Base-by-base conservation (phyloP, 2,329 filamentous ascomycete genomes). In the Fusarium concolor region DNA sequence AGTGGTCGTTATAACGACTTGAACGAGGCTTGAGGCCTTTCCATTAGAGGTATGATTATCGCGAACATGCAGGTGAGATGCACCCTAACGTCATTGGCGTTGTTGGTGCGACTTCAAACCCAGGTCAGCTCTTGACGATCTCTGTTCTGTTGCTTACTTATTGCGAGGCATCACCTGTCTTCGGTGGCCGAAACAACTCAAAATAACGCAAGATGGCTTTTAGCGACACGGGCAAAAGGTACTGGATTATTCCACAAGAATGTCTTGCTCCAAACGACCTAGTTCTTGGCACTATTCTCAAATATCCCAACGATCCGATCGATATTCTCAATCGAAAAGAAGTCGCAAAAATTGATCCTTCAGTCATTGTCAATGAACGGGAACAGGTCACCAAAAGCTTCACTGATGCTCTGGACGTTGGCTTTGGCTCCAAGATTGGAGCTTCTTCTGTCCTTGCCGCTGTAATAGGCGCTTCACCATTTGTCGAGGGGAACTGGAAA, bases 361-460 rank as follows among this genome's bases (percentile, higher is more conserved):
- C 42, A 14, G 22, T n/a, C 15, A 43, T 65, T 37, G 18, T 65
- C 15, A 43, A 39, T 8, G 64, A 67, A 39, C 56, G 56, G 10
- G 64, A 67, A 28, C 51, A 67, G 46, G 61, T 67, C 12, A 62
- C 44, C 26, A 67, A 67, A n/a, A 67, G 64, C 31, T 51, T 67
- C 18, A 53, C 35, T 10, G 39, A 62, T 24, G 64, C 61, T 20
- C 14, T 67, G 6, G 39, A 56, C 14, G 20, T 41, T 26, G 64
- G 61, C 3, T 56, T 61, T 26, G 43, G 51, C 11, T 38, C 61
- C 35, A 62, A 65, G 15, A 8, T 66, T 8, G 62, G 56, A 17
- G 57, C 61, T 24, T 67, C 65, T 5, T 46, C 62, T 43, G 62
- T 56, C 6, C 62, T 66, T 17, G 62, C 65, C n/a, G 57, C 57